phyloP scores from a whole-genome alignment of 441 rosid species.

The Rhodomyrtus psidioides region DNA sequence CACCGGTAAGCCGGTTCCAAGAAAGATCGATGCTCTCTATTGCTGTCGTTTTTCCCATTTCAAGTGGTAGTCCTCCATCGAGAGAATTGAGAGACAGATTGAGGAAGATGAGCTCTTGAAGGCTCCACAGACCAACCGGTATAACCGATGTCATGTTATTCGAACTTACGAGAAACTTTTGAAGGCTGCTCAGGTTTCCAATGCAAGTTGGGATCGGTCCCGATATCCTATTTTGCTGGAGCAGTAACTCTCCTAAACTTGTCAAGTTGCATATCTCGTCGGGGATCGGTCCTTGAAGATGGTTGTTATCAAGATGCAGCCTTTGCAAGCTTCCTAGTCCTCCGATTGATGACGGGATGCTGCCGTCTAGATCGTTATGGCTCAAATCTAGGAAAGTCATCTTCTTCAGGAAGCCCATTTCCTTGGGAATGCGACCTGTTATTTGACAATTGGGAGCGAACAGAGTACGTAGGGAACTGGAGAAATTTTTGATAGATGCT shows the following conservation, averaged over 20 bases:
- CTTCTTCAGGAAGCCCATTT: background rate
- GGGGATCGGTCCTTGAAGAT: background rate
- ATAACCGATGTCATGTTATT: background rate
- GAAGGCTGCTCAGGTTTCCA: background rate
- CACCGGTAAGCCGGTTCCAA: constrained; percentile 7
- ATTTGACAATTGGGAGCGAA: background rate
- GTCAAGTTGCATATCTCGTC: background rate
- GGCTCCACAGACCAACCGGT: constrained; percentile 6
- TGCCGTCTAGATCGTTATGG: rapidly evolving
- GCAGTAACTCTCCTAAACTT: background rate
- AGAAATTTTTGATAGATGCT: background rate
- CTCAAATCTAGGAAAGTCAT: background rate
- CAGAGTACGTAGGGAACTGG: background rate
- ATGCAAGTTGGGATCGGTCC: background rate
- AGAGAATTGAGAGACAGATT: constrained; percentile 15
- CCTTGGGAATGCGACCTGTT: background rate
- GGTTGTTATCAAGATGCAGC: background rate
- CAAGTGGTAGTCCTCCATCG: constrained; percentile 9
- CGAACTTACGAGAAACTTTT: background rate
- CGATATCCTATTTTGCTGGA: background rate
- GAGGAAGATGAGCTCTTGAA: background rate
- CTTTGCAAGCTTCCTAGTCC: background rate
- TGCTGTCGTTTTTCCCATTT: constrained; percentile 12
- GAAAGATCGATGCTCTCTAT: constrained; percentile 2
- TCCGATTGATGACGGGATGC: background rate